Base-by-base conservation (phyloP, 2,329 filamentous ascomycete genomes). In the Sporothrix brasiliensis region DNA sequence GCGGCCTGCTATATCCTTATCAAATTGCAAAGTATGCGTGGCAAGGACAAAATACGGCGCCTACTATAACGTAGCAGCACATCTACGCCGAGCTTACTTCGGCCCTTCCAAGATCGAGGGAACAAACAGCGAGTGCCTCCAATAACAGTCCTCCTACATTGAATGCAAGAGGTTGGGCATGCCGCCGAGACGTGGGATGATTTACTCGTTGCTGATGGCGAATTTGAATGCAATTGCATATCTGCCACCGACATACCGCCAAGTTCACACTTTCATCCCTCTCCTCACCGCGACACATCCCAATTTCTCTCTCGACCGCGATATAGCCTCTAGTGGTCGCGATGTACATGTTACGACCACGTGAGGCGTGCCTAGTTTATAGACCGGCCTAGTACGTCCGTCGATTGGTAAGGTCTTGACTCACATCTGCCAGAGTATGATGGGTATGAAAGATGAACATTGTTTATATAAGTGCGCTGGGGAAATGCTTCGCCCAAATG, bases 61-160 rank as follows among this genome's bases (percentile, higher is more conserved):
- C 13, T 95, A 97, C 81, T 97, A 98, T 81, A 97, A 98, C 76
- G 94, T 93, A 0, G 94, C 93, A 0, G 94, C 94, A 0, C 94
- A 98, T 78, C 85, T 98, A 7, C 88, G 94, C 65, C 89, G 94
- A 63, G 91, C 91, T 0, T 94, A 98, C 78, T 98, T 97, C 84
- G 92, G 91, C 19, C 84, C 86, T 83, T 74, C 87, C 77, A 82
- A 85, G 10, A 85, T 85, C 11, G 86, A 85, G 14, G 88, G 84
- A 67, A 83, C 82, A 2, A 85, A 85, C 44, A 84, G 84, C 16
- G 82, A 86, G 73, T 86, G 84, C 86, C 86, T 4, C 76, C 83
- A 5, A 88, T 89, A 86, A 75, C 77, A 21, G 83, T 86, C 70
- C 79, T 89, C 73, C 87, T 87, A 79, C 80, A 81, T 69, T 90